Evolutionary conservation across 23 red algal species (phyloP), one percentile per base, ranked within the genome.

Genomic region (Porphyridium purpureum): DNA sequence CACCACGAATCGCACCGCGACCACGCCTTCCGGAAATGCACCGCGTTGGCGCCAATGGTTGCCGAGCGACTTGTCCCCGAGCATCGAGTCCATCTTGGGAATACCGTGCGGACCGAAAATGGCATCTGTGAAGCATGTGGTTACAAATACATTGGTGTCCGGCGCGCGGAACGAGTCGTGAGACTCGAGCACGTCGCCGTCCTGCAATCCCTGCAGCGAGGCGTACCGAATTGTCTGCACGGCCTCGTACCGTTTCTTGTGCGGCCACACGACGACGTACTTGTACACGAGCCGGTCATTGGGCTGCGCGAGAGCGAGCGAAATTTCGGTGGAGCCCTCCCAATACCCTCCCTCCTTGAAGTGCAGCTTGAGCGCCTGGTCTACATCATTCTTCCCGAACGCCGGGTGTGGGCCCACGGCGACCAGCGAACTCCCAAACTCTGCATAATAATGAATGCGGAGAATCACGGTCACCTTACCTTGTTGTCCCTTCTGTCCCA

Each of bases 201-300:
- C 17, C 38, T 44, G 11, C 38, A 44, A 17, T 17, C 38, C 38
- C 17, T 44, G 11, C 38, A 44, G 38, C 38, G 38, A 44, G 17
- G 17, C 38, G 38, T 11, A 44, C 17, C 38, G 11, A 11, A 44
- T 11, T 11, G 38, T 11, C 38, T 44, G 38, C 11, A 44, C 17
- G 11, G 38, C 38, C 38, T 44, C 38, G 17, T 11, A 44, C 17
- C 38, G 11, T 44, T 11, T 11, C 17, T 44, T 44, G 17, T 44
- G 11, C 11, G 11, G 11, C 11, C 11, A 11, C 11, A 44, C 17
- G 38, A 11, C 11, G 11, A 11, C 38, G 17, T 44, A 44, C 17
- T 17, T 44, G 38, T 44, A 44, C 11, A 44, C 38, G 38, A 44
- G 38, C n/a, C n/a, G n/a, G n/a, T n/a, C n/a, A n/a, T n/a, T n/a